Conservation (phyloP, 768 basidiomycete genomes). For the Infundibulicybe gibba region DNA sequence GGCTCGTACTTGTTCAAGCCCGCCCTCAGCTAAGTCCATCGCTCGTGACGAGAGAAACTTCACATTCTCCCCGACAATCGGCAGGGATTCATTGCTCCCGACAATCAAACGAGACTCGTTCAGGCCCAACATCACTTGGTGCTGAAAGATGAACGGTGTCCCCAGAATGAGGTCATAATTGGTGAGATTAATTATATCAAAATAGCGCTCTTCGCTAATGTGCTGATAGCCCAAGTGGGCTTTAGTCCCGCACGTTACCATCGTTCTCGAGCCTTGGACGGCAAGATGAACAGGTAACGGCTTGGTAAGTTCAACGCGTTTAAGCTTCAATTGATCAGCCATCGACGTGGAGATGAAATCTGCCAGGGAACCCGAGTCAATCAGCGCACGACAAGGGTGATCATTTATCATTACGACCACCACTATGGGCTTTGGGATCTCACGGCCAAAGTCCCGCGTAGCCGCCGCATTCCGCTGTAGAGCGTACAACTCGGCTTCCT, state of each 20-base stretch:
- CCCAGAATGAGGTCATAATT: too few relatives aligned
- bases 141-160: too few relatives aligned
- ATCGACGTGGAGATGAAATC: constrained; percentile 28
- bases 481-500: too few relatives aligned
- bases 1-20: background rate
- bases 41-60: background rate
- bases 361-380: constrained; percentile 3
- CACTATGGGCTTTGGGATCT: too few relatives aligned
- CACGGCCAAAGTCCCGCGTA: too few relatives aligned
- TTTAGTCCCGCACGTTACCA: background rate
- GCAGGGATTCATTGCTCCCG: background rate
- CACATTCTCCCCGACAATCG: background rate
- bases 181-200: background rate
- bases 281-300: background rate
- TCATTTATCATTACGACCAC: constrained; percentile 12
- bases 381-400: background rate
- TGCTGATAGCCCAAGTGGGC: background rate
- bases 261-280: background rate
- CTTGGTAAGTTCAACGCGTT: background rate
- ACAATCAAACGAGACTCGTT: too few relatives aligned
- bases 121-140: too few relatives aligned
- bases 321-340: constrained; percentile 21
- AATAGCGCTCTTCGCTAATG: background rate
- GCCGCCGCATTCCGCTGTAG: too few relatives aligned
- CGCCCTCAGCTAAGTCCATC: background rate